phyloP scores from a whole-genome alignment of 2,329 filamentous ascomycete species.

The Epichloe gansuensis region DNA sequence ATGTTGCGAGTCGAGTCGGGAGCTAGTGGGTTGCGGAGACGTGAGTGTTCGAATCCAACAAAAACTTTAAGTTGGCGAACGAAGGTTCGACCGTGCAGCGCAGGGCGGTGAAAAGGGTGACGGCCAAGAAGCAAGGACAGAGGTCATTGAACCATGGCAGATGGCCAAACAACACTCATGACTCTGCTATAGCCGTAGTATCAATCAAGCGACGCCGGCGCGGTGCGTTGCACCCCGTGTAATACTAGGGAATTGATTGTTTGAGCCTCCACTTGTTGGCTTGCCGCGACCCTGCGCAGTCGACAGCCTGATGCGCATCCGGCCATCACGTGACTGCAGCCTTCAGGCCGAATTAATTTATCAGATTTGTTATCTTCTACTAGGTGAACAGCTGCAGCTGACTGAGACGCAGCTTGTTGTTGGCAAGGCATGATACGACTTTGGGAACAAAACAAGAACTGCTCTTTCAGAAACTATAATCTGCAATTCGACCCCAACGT shows the following conservation, averaged over 20 bases:
- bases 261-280: constrained; percentile 2
- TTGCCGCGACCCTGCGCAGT: background rate
- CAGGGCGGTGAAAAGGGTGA: constrained; percentile 4
- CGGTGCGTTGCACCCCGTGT: constrained; percentile 4
- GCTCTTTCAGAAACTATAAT: background rate
- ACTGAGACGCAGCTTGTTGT: too few relatives aligned
- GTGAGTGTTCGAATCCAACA: constrained; percentile 2
- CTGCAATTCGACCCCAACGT: background rate
- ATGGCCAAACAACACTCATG: background rate
- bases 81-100: constrained; percentile 3
- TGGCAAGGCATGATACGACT: too few relatives aligned
- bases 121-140: background rate
- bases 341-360: background rate
- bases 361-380: too few relatives aligned
- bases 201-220: constrained; percentile 3
- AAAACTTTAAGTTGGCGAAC: background rate
- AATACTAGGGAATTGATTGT: constrained; percentile 3
- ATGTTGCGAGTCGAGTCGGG: constrained; percentile 8
- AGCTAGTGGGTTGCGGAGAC: constrained; percentile 11
- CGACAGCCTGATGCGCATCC: background rate
- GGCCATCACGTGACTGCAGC: constrained; percentile 1
- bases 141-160: background rate
- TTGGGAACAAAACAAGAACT: too few relatives aligned
- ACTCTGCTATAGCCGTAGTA: background rate
- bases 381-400: too few relatives aligned